phyloP scores from a whole-genome alignment of 1,284 basidiomycete species.

The Ganoderma boninense region DNA sequence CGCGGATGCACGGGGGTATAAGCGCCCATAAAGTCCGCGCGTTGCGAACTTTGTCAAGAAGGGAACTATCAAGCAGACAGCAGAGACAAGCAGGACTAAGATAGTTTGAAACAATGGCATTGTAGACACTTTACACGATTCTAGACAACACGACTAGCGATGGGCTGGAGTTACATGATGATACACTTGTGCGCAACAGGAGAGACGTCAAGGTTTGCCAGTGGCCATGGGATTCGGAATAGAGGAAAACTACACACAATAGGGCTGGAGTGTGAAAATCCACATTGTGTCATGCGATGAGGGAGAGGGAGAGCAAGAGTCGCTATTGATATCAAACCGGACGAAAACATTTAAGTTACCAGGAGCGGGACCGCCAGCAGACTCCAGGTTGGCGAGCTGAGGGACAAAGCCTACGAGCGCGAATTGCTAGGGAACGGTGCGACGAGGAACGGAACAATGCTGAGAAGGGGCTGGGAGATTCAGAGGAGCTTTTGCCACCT shows the following conservation, averaged over 20 bases:
- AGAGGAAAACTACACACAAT: not conserved
- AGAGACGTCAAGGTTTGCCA: not conserved
- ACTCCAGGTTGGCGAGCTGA: slow-evolving; percentile 6
- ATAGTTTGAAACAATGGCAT: not conserved
- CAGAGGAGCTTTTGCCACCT: slow-evolving; percentile 13
- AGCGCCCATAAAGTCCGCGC: not conserved
- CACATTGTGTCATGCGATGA: not conserved
- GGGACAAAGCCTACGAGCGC: not conserved
- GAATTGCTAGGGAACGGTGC: not conserved
- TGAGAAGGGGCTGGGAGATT: not conserved
- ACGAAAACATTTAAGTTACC: slow-evolving; percentile 18
- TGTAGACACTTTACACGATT: slow-evolving; percentile 8
- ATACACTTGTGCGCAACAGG: slow-evolving; percentile 29
- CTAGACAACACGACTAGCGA: slow-evolving; percentile 15
- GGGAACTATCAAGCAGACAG: not conserved
- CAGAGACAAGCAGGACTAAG: not conserved
- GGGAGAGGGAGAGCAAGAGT: slow-evolving; percentile 1
- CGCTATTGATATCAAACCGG: not conserved
- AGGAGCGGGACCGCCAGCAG: not conserved
- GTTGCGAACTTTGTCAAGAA: not conserved
- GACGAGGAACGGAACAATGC: too few species aligned
- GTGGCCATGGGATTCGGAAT: not conserved
- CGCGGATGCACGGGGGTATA: not conserved
- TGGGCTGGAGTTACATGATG: slow-evolving; percentile 19
- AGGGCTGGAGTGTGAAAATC: slow-evolving; percentile 1